phyloP scores from a whole-genome alignment of 768 basidiomycete species.

The Macrolepiota albuminosa region DNA sequence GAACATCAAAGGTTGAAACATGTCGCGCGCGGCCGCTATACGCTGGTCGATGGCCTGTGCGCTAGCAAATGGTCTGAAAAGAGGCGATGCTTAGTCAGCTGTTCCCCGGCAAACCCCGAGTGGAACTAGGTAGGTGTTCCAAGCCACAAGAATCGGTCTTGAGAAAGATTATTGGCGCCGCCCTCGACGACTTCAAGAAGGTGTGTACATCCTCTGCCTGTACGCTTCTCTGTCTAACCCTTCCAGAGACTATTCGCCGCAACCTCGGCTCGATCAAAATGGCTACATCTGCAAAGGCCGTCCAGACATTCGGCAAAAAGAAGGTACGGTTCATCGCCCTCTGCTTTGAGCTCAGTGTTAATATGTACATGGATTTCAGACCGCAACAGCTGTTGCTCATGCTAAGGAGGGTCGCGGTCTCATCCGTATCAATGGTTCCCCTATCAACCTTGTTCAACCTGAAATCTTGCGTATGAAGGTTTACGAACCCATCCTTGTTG shows the following conservation, averaged over 20 bases:
- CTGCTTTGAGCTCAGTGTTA: slow-evolving; percentile 10
- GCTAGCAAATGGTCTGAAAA: slow-evolving; percentile 10
- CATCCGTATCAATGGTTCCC: slow-evolving; percentile 95
- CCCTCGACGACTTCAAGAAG: slow-evolving; percentile 42
- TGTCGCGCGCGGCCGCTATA: neutral
- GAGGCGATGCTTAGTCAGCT: slow-evolving; percentile 30
- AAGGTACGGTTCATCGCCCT: slow-evolving; percentile 61
- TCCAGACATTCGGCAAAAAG: slow-evolving; percentile 99
- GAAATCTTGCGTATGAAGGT: slow-evolving; percentile 97
- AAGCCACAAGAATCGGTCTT: slow-evolving; percentile 33
- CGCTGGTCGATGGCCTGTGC: neutral
- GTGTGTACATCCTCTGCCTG: slow-evolving; percentile 19
- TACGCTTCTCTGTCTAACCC: neutral
- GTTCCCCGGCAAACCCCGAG: slow-evolving; percentile 25
- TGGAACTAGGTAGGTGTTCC: slow-evolving; percentile 34
- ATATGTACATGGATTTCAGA: slow-evolving; percentile 41
- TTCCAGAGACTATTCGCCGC: slow-evolving; percentile 14
- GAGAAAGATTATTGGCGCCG: slow-evolving; percentile 32
- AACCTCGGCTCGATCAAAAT: slow-evolving; percentile 43
- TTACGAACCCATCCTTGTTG: slow-evolving; percentile 95
- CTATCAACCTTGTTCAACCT: slow-evolving; percentile 93
- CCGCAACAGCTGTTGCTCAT: slow-evolving; percentile 96
- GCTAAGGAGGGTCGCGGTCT: slow-evolving; percentile 95
- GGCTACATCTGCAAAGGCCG: slow-evolving; percentile 78
- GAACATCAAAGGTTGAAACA: slow-evolving; percentile 5